Evolutionary conservation across 176 grass and related monocot genomes (phyloP).

Genomic region (Coix lacrymajobi): DNA sequence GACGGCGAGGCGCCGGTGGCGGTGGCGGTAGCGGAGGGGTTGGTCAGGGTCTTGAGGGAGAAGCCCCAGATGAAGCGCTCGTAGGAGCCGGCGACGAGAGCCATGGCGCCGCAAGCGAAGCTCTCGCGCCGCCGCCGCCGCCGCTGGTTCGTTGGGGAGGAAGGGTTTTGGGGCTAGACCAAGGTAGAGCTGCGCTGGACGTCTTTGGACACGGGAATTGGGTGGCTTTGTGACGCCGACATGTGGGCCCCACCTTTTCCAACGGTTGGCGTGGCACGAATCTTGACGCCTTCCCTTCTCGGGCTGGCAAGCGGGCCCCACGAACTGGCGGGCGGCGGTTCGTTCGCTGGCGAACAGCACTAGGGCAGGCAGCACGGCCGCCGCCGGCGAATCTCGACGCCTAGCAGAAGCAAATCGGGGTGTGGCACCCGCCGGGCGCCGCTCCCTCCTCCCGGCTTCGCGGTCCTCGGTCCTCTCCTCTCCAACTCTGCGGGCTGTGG

Average conservation of each 20-base stretch:
- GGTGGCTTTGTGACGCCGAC: background rate
- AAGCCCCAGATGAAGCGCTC: constrained; percentile 98
- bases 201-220: background rate
- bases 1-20: background rate
- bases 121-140: constrained; percentile 9
- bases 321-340: background rate
- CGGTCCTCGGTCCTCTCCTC: background rate
- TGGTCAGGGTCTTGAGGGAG: constrained; percentile 56
- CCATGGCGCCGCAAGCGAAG: constrained; percentile 24
- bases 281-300: background rate
- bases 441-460: background rate
- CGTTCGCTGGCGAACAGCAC: background rate
- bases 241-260: background rate
- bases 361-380: background rate
- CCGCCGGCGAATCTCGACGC: background rate
- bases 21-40: background rate
- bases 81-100: constrained; percentile 89
- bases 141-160: background rate
- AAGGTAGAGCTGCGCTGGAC: background rate
- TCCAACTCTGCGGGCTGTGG: background rate
- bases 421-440: background rate
- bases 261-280: background rate
- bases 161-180: background rate
- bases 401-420: background rate
- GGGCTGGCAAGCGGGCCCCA: background rate